Base-by-base conservation (phyloP, 139 green algal genomes). In the Chlamydomonas urium region DNA sequence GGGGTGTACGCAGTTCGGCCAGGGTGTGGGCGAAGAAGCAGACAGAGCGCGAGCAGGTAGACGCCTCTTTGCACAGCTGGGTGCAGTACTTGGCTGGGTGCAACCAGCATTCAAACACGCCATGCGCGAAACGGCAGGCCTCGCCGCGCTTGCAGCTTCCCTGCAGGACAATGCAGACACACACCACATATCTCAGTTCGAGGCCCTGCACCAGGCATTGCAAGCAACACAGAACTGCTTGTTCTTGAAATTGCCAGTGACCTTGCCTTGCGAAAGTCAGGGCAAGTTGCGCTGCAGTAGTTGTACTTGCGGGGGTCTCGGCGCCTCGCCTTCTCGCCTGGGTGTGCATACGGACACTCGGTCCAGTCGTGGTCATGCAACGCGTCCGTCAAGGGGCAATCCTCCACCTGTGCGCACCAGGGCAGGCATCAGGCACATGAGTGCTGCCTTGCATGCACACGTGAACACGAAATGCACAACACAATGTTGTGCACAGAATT, bases 21-120 rank as follows among this genome's bases (percentile, higher is more conserved):
- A 89, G 68, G 29, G 35, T 83, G 80, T 97, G 91, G 10, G 90
- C 87, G 70, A 97, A 97, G 81, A 97, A 97, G 83, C 91, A 97
- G 4, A 71, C 63, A 21, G 81, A 79, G 29, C 89, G 86, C 6
- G 69, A 42, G 81, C 91, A 95, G 61, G 79, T 79, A 33, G 59
- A 34, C 1, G 86, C 87, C 70, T 94, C 89, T 80, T 93, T 96
- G 81, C 90, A 95, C 28, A 92, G 83, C 86, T 95, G 87, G 1
- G 90, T 96, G 5, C 90, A 71, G 81, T 98, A 99, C 31, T 94
- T 85, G 2, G 80, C 84, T 19, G 95, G 95, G 74, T 99, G 95
- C 66, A 98, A 83, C 94, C 93, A 98, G 81, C 91, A 97, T 83
- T 99, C 95, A 65, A 98, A 99, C 1, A 99, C 92, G 63, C 95